Evolutionary conservation across 495 filamentous ascomycete genomes (phyloP).

Genomic region (Paragyromitra xinjiangensis): DNA sequence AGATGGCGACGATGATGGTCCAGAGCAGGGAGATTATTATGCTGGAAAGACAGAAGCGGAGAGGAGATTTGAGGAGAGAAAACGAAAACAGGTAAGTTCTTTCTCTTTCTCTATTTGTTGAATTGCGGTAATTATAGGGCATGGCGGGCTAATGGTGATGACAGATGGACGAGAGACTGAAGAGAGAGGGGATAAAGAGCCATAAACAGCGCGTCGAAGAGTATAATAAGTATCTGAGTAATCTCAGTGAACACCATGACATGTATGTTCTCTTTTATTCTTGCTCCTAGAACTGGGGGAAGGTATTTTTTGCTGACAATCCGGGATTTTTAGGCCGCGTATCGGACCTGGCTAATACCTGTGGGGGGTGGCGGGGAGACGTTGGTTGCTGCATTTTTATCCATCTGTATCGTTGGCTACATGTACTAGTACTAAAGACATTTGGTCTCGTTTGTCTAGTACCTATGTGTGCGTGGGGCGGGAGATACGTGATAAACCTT

Average conservation of each 20-base stretch:
- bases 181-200: conserved; percentile 82
- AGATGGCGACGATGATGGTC: conserved; percentile 21
- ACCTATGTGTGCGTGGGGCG: neutral
- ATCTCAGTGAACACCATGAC: conserved; percentile 95
- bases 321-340: conserved; percentile 51
- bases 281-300: neutral
- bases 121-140: neutral
- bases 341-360: conserved; percentile 57
- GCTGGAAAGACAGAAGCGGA: conserved; percentile 85
- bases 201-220: conserved; percentile 98
- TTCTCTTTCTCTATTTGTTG: neutral
- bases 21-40: conserved; percentile 47
- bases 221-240: conserved; percentile 89
- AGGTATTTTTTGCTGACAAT: conserved; percentile 31
- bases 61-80: conserved; percentile 77
- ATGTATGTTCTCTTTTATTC: conserved; percentile 65
- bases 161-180: conserved; percentile 75
- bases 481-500: neutral
- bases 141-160: conserved; percentile 22
- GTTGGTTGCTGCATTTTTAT: conserved; percentile 26
- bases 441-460: neutral
- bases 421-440: conserved; percentile 19
- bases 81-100: conserved; percentile 76
- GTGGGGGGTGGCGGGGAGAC: conserved; percentile 18
- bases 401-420: conserved; percentile 17